Evolutionary conservation across 257 asterid genomes (phyloP).

Genomic region (Dorcoceras hygrometricum): DNA sequence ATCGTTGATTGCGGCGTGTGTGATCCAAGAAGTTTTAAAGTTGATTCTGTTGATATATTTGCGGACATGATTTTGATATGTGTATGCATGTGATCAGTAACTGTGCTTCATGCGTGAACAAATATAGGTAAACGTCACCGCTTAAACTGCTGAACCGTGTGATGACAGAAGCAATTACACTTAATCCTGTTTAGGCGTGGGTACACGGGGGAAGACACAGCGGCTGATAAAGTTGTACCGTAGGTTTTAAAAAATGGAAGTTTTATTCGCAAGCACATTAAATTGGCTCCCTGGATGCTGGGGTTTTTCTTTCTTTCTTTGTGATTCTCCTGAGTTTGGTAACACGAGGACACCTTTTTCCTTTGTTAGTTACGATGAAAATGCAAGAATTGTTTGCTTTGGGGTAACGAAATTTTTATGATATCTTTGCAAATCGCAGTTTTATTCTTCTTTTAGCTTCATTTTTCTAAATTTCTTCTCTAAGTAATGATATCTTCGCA

Average conservation of each 20-base stretch:
- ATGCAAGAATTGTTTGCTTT: not conserved
- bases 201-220: not conserved
- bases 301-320: not conserved
- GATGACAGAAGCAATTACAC: not conserved
- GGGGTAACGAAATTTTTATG: not conserved
- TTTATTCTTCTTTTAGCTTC: no score
- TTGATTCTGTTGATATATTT: constrained; percentile 9
- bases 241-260: no score
- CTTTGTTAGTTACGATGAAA: not conserved
- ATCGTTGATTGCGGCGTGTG: constrained; percentile 21
- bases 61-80: not conserved
- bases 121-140: not conserved
- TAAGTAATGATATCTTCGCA: constrained; percentile 12
- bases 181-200: not conserved
- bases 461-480: not conserved
- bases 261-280: not conserved
- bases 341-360: not conserved
- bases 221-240: not conserved
- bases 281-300: not conserved
- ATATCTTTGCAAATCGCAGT: not conserved
- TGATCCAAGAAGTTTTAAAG: constrained; percentile 23
- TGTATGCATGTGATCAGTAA: constrained; percentile 4
- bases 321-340: not conserved
- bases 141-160: constrained; percentile 11
- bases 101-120: not conserved